Evolutionary conservation across 2,329 filamentous ascomycete genomes (phyloP).

Genomic region (Talaromyces sp.): DNA sequence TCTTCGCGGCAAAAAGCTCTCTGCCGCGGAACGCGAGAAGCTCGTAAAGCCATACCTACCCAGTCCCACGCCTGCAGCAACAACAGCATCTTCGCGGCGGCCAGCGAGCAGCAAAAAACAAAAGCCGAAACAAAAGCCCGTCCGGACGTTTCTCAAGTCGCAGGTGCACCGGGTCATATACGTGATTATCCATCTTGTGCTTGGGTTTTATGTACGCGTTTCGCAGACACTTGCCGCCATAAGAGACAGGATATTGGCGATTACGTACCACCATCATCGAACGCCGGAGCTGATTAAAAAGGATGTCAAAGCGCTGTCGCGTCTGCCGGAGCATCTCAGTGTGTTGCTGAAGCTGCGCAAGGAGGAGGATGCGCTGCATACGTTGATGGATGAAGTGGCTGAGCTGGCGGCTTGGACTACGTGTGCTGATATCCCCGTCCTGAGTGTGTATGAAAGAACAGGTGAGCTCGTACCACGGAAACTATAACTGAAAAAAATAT

Average conservation of each 20-base stretch:
- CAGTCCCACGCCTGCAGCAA: constrained; percentile 21
- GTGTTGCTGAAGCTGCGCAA: constrained; percentile 70
- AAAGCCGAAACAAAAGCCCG: constrained; percentile 21
- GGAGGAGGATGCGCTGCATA: constrained; percentile 71
- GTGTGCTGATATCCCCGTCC: constrained; percentile 75
- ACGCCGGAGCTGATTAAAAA: constrained; percentile 87
- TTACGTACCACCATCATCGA: constrained; percentile 91
- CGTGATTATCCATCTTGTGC: constrained; percentile 61
- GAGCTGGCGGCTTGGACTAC: constrained; percentile 92
- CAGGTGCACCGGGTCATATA: constrained; percentile 42
- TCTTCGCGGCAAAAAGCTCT: constrained; percentile 36
- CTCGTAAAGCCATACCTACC: constrained; percentile 51
- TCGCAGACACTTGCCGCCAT: constrained; percentile 75
- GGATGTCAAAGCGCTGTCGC: constrained; percentile 70
- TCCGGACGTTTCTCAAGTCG: constrained; percentile 40
- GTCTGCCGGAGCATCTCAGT: constrained; percentile 79
- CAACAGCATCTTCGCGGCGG: constrained; percentile 18
- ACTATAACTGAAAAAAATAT: neutral
- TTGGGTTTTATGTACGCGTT: constrained; percentile 80
- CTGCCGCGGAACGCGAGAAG: constrained; percentile 44
- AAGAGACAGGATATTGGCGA: constrained; percentile 68
- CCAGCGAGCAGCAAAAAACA: constrained; percentile 10
- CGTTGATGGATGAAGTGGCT: constrained; percentile 81
- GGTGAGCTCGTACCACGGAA: constrained; percentile 45
- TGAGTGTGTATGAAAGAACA: constrained; percentile 89